Evolutionary conservation across 108 stramenopile species (phyloP).

Genomic region (Seminavis robusta): DNA sequence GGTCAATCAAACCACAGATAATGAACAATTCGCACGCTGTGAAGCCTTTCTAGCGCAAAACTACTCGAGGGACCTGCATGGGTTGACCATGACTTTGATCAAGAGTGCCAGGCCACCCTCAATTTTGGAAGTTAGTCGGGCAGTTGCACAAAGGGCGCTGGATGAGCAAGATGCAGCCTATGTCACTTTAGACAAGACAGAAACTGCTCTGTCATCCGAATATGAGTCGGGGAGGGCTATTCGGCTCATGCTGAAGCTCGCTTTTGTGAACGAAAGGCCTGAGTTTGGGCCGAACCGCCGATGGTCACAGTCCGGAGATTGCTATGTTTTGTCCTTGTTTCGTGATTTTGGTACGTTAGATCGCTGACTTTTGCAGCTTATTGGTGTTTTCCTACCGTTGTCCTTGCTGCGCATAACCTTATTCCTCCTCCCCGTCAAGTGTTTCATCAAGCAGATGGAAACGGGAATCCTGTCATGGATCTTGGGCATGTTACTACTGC

Average conservation of each 20-base stretch:
- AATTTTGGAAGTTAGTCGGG: conserved; percentile 46
- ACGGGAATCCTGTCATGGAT: conserved; percentile 90
- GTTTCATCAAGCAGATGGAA: conserved; percentile 89
- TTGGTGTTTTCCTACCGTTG: background rate
- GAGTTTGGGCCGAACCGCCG: conserved; percentile 80
- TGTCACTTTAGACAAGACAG: conserved; percentile 39
- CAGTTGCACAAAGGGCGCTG: conserved; percentile 49
- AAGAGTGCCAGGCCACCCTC: conserved; percentile 45
- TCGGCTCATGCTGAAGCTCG: conserved; percentile 85
- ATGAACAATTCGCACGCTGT: conserved; percentile 29
- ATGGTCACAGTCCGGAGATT: conserved; percentile 91
- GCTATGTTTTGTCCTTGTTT: conserved; percentile 87
- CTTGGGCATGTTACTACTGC: conserved; percentile 86
- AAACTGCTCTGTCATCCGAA: conserved; percentile 64
- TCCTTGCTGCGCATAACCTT: no score
- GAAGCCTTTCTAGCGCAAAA: conserved; percentile 66
- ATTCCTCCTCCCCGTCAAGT: conserved; percentile 26
- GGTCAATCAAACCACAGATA: conserved; percentile 37
- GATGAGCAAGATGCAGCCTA: conserved; percentile 67
- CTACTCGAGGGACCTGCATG: conserved; percentile 72
- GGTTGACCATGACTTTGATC: conserved; percentile 63
- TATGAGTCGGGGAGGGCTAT: conserved; percentile 85
- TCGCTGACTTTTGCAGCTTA: no score
- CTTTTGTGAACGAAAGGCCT: conserved; percentile 90
- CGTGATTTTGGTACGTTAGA: conserved; percentile 84